These are phyloP conservation scores for Chloropicon primus DNA, from an alignment of 139 green algal genomes.

Conservation along the genomic window DNA sequence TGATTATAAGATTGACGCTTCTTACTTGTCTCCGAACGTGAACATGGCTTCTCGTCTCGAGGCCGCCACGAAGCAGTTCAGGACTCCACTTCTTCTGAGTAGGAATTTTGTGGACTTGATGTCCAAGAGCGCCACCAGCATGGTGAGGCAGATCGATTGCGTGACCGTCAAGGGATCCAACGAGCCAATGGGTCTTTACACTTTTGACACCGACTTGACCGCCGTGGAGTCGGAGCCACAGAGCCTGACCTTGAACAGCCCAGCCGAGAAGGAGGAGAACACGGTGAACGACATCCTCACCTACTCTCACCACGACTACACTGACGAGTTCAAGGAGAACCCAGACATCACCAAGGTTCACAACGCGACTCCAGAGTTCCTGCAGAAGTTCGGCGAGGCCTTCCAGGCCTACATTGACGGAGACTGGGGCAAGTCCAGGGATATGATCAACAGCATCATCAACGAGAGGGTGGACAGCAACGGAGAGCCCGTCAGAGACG, in stretches of 20 bases:
- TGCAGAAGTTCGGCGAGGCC: conserved; percentile 37
- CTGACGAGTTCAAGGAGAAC: conserved; percentile 61
- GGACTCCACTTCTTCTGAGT: conserved; percentile 59
- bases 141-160: conserved; percentile 73
- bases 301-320: conserved; percentile 16
- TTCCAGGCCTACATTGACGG: conserved; percentile 51
- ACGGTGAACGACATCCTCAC: background rate
- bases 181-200: conserved; percentile 65
- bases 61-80: conserved; percentile 90
- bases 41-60: conserved; percentile 93
- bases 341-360: conserved; percentile 50
- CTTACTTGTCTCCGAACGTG: conserved; percentile 90
- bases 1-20: conserved; percentile 92
- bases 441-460: conserved; percentile 5
- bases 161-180: conserved; percentile 85
- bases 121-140: conserved; percentile 16
- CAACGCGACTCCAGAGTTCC: conserved; percentile 36
- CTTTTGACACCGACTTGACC: conserved; percentile 42
- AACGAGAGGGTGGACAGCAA: conserved; percentile 42
- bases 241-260: background rate
- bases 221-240: conserved; percentile 2
- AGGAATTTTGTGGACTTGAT: conserved; percentile 63
- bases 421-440: conserved; percentile 36
- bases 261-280: conserved; percentile 10
- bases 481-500: conserved; percentile 40